These are phyloP conservation scores for Talaromyces sp. DNA, from an alignment of 2,329 filamentous ascomycete species.

Conservation along the genomic window DNA sequence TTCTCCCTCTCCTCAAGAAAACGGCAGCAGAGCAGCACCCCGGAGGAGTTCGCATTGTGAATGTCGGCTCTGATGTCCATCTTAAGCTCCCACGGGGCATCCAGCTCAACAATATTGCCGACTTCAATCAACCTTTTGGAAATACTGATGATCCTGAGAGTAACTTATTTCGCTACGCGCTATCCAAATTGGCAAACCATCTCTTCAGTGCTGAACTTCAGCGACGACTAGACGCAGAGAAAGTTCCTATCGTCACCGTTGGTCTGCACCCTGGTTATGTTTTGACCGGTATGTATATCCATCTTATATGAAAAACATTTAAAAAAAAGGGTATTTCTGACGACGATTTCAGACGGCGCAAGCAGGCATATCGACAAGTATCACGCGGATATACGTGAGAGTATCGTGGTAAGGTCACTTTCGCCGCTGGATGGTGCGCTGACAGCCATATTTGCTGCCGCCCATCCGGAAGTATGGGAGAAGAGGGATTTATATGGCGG, in stretches of 20 bases:
- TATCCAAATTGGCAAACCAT: slow-evolving; percentile 14
- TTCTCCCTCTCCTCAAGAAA: slow-evolving; percentile 8
- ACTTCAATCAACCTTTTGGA: slow-evolving; percentile 8
- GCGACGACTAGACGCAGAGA: slow-evolving; percentile 5
- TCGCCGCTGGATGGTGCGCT: slow-evolving; percentile 4
- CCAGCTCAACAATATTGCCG: slow-evolving; percentile 5
- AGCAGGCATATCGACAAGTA: slow-evolving; percentile 6
- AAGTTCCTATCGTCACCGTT: slow-evolving; percentile 4
- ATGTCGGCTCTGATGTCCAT: slow-evolving; percentile 5
- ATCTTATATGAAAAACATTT: background rate
- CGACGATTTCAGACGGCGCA: background rate
- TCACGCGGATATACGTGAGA: slow-evolving; percentile 3
- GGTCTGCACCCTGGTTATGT: slow-evolving; percentile 7
- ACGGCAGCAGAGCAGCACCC: slow-evolving; percentile 1
- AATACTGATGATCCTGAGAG: slow-evolving; percentile 3
- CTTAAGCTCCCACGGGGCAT: slow-evolving; percentile 3
- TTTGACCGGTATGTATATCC: slow-evolving; percentile 5
- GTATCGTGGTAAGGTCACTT: background rate
- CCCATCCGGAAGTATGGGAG: slow-evolving; percentile 7
- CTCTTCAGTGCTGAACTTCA: slow-evolving; percentile 12
- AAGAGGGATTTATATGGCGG: slow-evolving; percentile 5
- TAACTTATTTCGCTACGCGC: slow-evolving; percentile 9
- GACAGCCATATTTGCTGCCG: slow-evolving; percentile 6
- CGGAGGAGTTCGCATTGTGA: slow-evolving; percentile 5
- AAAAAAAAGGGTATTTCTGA: background rate